Evolutionary conservation across 139 green algal species (phyloP).

Genomic region (Chlamydomonas sp.): DNA sequence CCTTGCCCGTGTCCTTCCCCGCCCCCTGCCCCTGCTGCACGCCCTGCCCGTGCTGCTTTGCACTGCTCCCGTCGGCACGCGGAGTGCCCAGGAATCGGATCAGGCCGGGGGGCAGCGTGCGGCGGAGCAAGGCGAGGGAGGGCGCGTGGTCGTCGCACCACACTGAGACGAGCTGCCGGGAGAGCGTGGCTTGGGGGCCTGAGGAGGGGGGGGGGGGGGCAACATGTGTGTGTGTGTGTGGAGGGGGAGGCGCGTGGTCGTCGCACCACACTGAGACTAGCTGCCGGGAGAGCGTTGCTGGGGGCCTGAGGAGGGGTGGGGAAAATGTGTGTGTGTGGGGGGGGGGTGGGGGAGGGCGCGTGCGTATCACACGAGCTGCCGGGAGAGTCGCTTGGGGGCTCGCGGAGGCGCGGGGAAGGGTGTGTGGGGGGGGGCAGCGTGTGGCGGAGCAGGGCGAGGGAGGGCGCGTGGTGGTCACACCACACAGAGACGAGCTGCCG

Average conservation of each 20-base stretch:
- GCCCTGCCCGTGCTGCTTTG: too few relatives aligned
- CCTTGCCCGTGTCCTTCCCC: too few relatives aligned
- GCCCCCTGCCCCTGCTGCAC: too few relatives aligned
- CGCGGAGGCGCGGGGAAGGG: too few relatives aligned
- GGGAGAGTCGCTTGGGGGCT: too few relatives aligned
- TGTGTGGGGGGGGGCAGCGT: conserved; percentile 63
- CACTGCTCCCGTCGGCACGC: not conserved
- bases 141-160: conserved; percentile 72
- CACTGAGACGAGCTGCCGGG: conserved; percentile 65
- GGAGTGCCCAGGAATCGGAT: conserved; percentile 56
- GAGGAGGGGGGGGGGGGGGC: too few relatives aligned
- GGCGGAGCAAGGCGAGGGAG: conserved; percentile 60
- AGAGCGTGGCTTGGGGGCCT: conserved; percentile 16
- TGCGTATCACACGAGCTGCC: too few relatives aligned
- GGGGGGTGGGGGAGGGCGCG: too few relatives aligned
- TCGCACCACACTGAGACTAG: conserved; percentile 78
- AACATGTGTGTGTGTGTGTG: conserved; percentile 57
- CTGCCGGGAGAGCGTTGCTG: conserved; percentile 37
- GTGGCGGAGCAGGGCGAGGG: conserved; percentile 57
- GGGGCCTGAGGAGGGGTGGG: too few relatives aligned
- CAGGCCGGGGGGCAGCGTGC: conserved; percentile 63
- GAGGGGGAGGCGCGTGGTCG: conserved; percentile 60
- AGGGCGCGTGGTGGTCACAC: conserved; percentile 65
- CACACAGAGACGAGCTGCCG: conserved; percentile 72
- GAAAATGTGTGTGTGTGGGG: conserved; percentile 48